Conservation (phyloP, 768 basidiomycete genomes). For the Trametes cubensis region DNA sequence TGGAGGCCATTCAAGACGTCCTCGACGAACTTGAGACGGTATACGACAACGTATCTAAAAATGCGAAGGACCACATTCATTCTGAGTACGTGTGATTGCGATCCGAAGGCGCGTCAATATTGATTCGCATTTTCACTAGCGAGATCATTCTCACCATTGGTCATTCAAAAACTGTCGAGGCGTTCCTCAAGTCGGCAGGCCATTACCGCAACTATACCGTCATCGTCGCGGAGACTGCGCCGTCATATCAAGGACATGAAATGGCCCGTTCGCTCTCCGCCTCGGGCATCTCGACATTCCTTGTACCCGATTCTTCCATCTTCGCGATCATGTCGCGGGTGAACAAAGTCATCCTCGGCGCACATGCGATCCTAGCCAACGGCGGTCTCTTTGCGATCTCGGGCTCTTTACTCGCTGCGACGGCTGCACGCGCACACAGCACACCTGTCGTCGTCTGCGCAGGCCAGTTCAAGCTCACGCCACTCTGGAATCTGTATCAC, state of each 20-base stretch:
- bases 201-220: conserved; percentile 92
- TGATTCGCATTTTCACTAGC: conserved; percentile 43
- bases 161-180: conserved; percentile 91
- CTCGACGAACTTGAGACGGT: conserved; percentile 95
- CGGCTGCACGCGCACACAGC: conserved; percentile 86
- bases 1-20: conserved; percentile 97
- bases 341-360: conserved; percentile 94
- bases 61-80: conserved; percentile 94
- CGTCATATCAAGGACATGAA: conserved; percentile 83
- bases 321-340: conserved; percentile 96
- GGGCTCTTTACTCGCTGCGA: conserved; percentile 82
- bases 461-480: conserved; percentile 96
- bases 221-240: conserved; percentile 94
- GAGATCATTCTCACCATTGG: conserved; percentile 95
- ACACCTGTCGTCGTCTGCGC: conserved; percentile 93
- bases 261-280: conserved; percentile 83
- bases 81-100: conserved; percentile 75
- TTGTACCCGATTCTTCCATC: conserved; percentile 95
- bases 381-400: conserved; percentile 93
- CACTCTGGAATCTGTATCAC: conserved; percentile 85
- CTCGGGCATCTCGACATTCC: conserved; percentile 89
- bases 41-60: conserved; percentile 92
- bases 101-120: background rate
- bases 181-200: conserved; percentile 89
- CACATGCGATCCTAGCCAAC: conserved; percentile 95